phyloP scores from a whole-genome alignment of 2,329 filamentous ascomycete genomes.

The Chaetomiaceae sp. region DNA sequence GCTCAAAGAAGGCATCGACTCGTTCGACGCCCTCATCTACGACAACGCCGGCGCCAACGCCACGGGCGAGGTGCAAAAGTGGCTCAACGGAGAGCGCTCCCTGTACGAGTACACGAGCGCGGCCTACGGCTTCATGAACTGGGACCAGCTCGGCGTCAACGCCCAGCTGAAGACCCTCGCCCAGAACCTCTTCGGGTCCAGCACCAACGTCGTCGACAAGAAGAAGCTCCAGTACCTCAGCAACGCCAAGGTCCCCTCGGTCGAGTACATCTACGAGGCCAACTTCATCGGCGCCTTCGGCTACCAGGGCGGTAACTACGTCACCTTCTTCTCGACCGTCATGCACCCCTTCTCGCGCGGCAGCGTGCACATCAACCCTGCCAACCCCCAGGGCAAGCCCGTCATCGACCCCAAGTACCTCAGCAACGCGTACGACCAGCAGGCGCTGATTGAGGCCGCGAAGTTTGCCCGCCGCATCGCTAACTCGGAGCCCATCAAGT shows the following conservation, averaged over 20 bases:
- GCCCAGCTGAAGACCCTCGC: slow-evolving; percentile 29
- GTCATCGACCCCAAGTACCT: slow-evolving; percentile 33
- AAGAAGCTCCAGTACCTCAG: slow-evolving; percentile 38
- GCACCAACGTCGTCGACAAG: slow-evolving; percentile 28
- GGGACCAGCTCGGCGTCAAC: slow-evolving; percentile 31
- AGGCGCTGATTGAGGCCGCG: slow-evolving; percentile 23
- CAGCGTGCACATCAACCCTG: slow-evolving; percentile 30
- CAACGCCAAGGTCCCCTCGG: slow-evolving; percentile 34
- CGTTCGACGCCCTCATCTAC: slow-evolving; percentile 19
- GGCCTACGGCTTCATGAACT: slow-evolving; percentile 39
- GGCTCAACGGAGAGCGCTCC: slow-evolving; percentile 16
- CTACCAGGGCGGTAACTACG: slow-evolving; percentile 30
- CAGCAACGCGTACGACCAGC: slow-evolving; percentile 27
- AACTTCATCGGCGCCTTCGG: slow-evolving; percentile 32
- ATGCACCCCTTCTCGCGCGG: slow-evolving; percentile 32
- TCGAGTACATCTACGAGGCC: slow-evolving; percentile 42
- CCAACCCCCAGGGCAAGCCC: slow-evolving; percentile 30
- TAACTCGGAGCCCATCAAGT: slow-evolving; percentile 30
- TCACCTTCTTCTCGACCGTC: slow-evolving; percentile 27
- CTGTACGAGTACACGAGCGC: slow-evolving; percentile 34
- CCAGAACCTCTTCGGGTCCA: slow-evolving; percentile 6
- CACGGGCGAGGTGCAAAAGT: slow-evolving; percentile 16
- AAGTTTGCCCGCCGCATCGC: slow-evolving; percentile 33
- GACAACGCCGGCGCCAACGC: slow-evolving; percentile 13
- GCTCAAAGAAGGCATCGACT: slow-evolving; percentile 17